phyloP scores from a whole-genome alignment of 805 yeast species.

The Hanseniaspora vineae region DNA sequence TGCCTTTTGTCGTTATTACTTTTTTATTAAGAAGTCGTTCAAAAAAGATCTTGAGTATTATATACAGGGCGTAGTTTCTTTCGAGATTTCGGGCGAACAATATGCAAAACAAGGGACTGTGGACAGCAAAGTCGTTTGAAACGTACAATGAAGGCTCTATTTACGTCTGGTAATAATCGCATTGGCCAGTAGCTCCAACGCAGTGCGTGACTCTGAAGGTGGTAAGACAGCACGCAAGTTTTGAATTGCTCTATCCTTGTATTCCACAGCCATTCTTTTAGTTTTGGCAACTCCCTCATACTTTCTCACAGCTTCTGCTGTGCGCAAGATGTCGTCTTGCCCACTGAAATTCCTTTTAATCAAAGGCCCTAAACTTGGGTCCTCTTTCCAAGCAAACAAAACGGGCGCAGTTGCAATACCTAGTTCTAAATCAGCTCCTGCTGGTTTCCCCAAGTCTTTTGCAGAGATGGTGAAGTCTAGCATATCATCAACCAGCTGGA shows the following conservation, averaged over 20 bases:
- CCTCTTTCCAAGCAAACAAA: constrained; percentile 82
- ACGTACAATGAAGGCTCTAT: constrained; percentile 18
- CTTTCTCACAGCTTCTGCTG: constrained; percentile 57
- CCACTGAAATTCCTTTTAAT: constrained; percentile 71
- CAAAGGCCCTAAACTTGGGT: constrained; percentile 71
- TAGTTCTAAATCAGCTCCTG: constrained; percentile 85
- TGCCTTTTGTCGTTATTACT: too few species aligned
- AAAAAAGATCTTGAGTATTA: too few species aligned
- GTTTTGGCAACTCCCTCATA: constrained; percentile 71
- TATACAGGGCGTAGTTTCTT: too few species aligned
- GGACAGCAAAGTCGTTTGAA: not conserved
- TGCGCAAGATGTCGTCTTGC: constrained; percentile 76
- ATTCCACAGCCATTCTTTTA: constrained; percentile 58
- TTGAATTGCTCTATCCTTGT: constrained; percentile 60
- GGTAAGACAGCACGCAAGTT: constrained; percentile 62
- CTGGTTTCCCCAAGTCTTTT: constrained; percentile 80
- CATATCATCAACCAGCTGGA: constrained; percentile 94
- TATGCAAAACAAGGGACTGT: too few species aligned
- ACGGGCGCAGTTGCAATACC: constrained; percentile 98
- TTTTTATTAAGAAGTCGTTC: too few species aligned
- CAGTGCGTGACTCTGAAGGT: constrained; percentile 79
- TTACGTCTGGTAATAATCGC: constrained; percentile 73
- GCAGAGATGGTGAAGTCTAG: constrained; percentile 88
- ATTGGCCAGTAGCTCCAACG: constrained; percentile 72
- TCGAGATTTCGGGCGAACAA: too few species aligned